phyloP scores from a whole-genome alignment of 352 stramenopile genomes.

The Pythium apleroticum region DNA sequence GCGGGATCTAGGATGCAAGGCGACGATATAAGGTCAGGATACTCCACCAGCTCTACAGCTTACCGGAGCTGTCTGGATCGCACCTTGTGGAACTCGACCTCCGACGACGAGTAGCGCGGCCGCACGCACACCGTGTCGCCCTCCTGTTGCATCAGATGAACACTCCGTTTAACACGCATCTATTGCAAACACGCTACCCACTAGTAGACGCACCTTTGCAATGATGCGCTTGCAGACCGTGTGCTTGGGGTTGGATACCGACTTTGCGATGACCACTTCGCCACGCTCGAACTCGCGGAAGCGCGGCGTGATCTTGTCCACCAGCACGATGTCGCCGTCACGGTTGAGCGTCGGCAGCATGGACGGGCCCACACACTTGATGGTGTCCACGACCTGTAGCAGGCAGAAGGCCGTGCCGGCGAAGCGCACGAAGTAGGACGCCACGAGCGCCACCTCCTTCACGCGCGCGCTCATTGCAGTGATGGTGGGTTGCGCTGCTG shows the following conservation, averaged over 20 bases:
- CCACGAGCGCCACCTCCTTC: slow-evolving; percentile 44
- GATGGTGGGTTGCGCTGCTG: not conserved
- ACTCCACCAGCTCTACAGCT: not conserved
- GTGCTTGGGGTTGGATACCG: slow-evolving; percentile 77
- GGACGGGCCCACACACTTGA: slow-evolving; percentile 87
- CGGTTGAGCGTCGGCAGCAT: slow-evolving; percentile 91
- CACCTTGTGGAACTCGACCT: slow-evolving; percentile 78
- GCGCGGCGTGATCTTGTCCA: slow-evolving; percentile 85
- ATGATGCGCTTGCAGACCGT: slow-evolving; percentile 92
- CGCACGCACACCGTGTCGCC: slow-evolving; percentile 79
- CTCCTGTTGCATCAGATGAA: slow-evolving; percentile 37
- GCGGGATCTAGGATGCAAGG: slow-evolving; percentile 51
- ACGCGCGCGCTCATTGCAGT: slow-evolving; percentile 11
- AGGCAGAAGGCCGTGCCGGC: slow-evolving; percentile 70
- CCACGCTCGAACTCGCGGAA: slow-evolving; percentile 64
- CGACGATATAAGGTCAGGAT: not conserved
- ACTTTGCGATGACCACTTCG: slow-evolving; percentile 89
- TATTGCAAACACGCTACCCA: not conserved
- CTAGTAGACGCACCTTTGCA: slow-evolving; percentile 36
- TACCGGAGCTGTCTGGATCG: not conserved
- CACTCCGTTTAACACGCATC: not conserved
- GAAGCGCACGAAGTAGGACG: slow-evolving; percentile 78
- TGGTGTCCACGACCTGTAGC: slow-evolving; percentile 67
- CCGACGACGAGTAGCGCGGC: slow-evolving; percentile 64
- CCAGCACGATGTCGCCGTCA: slow-evolving; percentile 87